Base-by-base conservation (phyloP, 2,329 filamentous ascomycete species). In the Pseudogymnoascus sp. region DNA sequence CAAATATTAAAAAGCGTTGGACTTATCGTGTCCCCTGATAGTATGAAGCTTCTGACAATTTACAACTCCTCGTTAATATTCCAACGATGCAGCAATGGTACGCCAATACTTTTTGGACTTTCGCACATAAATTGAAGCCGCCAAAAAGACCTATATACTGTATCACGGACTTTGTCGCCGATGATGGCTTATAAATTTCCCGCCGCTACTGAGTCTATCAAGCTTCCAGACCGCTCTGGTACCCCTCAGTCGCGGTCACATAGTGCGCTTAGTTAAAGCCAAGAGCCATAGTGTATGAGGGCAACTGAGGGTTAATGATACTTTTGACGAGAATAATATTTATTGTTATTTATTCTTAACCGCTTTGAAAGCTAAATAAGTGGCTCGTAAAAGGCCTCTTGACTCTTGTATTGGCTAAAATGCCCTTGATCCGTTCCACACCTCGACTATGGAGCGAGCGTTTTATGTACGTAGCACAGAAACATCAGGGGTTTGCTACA, bases 161-260 rank as follows among this genome's bases (percentile, higher is more conserved):
- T 33, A 56, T 14, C 50, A 33, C 5, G 50, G 50, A 31, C 50
- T 18, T 33, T 21, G 3, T 21, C 28, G 10, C 35, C 28, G 5
- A 56, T 18, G 33, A 21, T 56, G 50, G 50, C 28, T 56, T 56
- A 56, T 56, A 56, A 56, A 56, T 56, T 56, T 35, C 28, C 50
- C 50, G 50, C 6, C 28, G 28, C 50, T 56, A 56, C 50, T 33
- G 50, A 33, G 50, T 21, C 16, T 33, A 33, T 56, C 28, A 56
- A 56, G 50, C 50, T 56, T 56, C 50, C 50, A 56, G 50, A 56
- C 50, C 50, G 28, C 28, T 21, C 50, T 56, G 28, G 50, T 56
- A 56, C n/a, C 50, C 50, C 50, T 56, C 16, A 18, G 16, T 33
- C 50, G 12, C 50, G 16, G 28, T 35, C 47, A 53, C 14, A 31